These are phyloP conservation scores for Kuraishia hungarica DNA, from an alignment of 805 yeast genomes.

Conservation along the genomic window DNA sequence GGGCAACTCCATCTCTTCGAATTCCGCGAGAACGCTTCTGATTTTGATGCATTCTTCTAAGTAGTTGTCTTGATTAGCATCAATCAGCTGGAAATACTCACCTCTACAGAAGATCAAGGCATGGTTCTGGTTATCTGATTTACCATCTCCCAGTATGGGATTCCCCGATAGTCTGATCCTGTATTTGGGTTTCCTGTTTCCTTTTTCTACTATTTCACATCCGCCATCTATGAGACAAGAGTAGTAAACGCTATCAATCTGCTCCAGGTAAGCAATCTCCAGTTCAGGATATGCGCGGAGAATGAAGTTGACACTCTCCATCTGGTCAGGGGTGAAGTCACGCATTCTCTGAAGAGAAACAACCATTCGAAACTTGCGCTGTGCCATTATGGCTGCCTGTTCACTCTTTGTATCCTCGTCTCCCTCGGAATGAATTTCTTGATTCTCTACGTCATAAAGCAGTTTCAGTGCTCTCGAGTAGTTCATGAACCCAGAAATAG, in stretches of 20 bases:
- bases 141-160: slow-evolving; percentile 81
- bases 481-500: slow-evolving; percentile 77
- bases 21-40: slow-evolving; percentile 66
- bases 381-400: slow-evolving; percentile 44
- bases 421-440: slow-evolving; percentile 21
- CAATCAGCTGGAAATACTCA: slow-evolving; percentile 71
- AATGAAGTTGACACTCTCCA: slow-evolving; percentile 48
- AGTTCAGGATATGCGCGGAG: slow-evolving; percentile 60
- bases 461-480: slow-evolving; percentile 66
- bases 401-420: slow-evolving; percentile 30
- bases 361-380: slow-evolving; percentile 55
- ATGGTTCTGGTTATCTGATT: slow-evolving; percentile 77
- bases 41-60: slow-evolving; percentile 76
- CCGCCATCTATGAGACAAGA: slow-evolving; percentile 68
- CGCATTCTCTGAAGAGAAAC: slow-evolving; percentile 58
- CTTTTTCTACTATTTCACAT: slow-evolving; percentile 51
- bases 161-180: slow-evolving; percentile 64
- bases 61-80: slow-evolving; percentile 80
- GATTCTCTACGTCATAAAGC: slow-evolving; percentile 46
- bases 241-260: slow-evolving; percentile 36
- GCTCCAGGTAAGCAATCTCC: slow-evolving; percentile 55
- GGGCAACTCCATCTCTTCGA: slow-evolving; percentile 41
- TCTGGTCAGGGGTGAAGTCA: slow-evolving; percentile 46
- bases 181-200: slow-evolving; percentile 53
- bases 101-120: slow-evolving; percentile 71